Evolutionary conservation across 2,329 filamentous ascomycete genomes (phyloP).

Genomic region (Emmonsiellopsis sp.): DNA sequence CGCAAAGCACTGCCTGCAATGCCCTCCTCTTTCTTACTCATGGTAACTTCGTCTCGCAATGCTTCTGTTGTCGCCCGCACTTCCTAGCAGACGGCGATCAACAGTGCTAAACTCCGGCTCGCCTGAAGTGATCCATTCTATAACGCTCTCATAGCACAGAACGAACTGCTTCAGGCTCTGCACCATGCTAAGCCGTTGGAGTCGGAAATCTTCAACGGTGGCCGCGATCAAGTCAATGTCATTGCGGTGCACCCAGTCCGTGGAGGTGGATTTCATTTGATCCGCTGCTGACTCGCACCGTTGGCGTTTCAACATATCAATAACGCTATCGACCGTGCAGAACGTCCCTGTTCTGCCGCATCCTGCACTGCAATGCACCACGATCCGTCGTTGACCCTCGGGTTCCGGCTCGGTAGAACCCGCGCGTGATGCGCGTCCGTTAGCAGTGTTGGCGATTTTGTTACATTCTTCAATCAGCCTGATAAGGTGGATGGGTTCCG

Average conservation of each 20-base stretch:
- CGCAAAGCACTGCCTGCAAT: background rate
- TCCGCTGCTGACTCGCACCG: constrained; percentile 6
- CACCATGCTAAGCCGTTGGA: constrained; percentile 90
- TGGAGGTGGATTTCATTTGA: constrained; percentile 1
- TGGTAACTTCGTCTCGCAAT: background rate
- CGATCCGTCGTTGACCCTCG: constrained; percentile 54
- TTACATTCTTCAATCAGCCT: constrained; percentile 84
- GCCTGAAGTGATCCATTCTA: constrained; percentile 62
- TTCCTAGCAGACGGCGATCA: background rate
- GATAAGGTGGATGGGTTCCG: constrained; percentile 77
- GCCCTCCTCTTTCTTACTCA: background rate
- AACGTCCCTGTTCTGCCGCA: constrained; percentile 95
- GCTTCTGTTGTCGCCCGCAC: too few species aligned
- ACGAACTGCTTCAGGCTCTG: constrained; percentile 90
- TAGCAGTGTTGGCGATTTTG: constrained; percentile 45
- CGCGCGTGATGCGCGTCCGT: constrained; percentile 24
- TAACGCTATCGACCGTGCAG: constrained; percentile 89
- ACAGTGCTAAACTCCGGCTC: background rate
- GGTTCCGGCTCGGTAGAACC: constrained; percentile 54
- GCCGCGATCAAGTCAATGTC: constrained; percentile 70
- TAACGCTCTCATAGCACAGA: constrained; percentile 87
- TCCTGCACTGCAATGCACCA: constrained; percentile 93
- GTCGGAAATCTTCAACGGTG: constrained; percentile 83
- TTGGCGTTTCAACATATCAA: constrained; percentile 94
- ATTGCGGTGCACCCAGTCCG: constrained; percentile 59